phyloP scores from a whole-genome alignment of 768 basidiomycete genomes.

The Trametes coccinea region DNA sequence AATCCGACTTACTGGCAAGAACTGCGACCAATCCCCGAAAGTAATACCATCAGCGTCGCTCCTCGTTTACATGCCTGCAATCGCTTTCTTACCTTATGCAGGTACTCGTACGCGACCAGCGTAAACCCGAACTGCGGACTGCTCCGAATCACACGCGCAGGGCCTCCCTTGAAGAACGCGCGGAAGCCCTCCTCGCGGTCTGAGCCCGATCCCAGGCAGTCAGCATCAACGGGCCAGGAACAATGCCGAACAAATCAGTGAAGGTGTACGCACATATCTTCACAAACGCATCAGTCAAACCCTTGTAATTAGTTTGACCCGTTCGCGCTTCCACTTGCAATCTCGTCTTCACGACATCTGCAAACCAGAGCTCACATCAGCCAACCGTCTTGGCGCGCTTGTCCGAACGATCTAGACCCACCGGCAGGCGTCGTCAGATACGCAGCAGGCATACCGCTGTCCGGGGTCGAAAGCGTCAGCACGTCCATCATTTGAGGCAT shows the following conservation, averaged over 20 bases:
- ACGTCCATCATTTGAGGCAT: constrained; percentile 12
- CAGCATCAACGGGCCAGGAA: neutral
- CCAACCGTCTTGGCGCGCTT: constrained; percentile 25
- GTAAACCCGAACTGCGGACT: constrained; percentile 96
- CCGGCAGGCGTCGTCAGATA: constrained; percentile 91
- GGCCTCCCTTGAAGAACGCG: constrained; percentile 91
- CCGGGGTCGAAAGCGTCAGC: constrained; percentile 23
- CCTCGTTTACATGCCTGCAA: constrained; percentile 32
- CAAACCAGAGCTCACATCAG: constrained; percentile 17
- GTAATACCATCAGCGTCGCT: constrained; percentile 7
- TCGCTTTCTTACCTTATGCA: constrained; percentile 55
- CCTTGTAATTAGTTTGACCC: constrained; percentile 91
- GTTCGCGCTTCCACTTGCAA: constrained; percentile 90
- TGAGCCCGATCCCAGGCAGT: constrained; percentile 31
- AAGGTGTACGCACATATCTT: constrained; percentile 72
- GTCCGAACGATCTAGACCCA: constrained; percentile 34
- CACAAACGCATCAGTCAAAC: constrained; percentile 81
- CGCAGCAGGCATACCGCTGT: constrained; percentile 96
- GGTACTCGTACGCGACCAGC: constrained; percentile 75
- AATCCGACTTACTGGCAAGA: constrained; percentile 28
- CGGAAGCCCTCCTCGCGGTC: constrained; percentile 87
- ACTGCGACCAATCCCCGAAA: constrained; percentile 23
- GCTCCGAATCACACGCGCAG: constrained; percentile 83
- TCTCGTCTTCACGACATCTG: constrained; percentile 97
- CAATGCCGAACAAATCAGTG: neutral